Base-by-base conservation (phyloP, 164 flowering plant species). In the Umbilicus rupestris region DNA sequence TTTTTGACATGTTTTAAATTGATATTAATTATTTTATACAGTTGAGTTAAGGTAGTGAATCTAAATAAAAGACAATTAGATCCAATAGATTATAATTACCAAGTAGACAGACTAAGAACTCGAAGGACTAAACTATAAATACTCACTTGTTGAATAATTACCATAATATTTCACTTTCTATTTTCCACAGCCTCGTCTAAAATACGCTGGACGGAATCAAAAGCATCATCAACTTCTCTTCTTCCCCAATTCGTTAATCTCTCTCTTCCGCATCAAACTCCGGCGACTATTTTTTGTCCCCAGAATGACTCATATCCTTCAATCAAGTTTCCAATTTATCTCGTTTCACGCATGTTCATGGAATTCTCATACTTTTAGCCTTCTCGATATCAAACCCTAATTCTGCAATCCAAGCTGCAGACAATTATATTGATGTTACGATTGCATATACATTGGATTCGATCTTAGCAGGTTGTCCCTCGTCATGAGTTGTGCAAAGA, bases 301-400 rank as follows among this genome's bases (percentile, higher is more conserved):
- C 58, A 52, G 11, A 28, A 55, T 55, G 60, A 28, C 60, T 55
- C 60, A 55, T 55, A 55, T 55, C 60, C 60, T 55, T 14, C 3
- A 26, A 28, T 55, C 8, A 28, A 4, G 19, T 26, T 55, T 26
- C 8, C 19, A 55, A 28, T 55, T 55, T 28, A 28, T 28, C 14
- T 5, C 29, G 11, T 55, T 7, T 16, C 12, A 35, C 37, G 37
- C 37, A 35, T 35, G 0, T 35, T 35, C 7, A 35, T 7, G 4
- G 7, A 35, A 0, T 5, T 29, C 2, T 55, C 31, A 55, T 26
- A 0, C 22, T 28, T 55, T 55, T 28, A 0, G 11, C 29, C 3
- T 12, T 28, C 33, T 2, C 33, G 33, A 17, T 55, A 28, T 12
- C 33, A 55, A 55, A 55, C 60, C 60, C 60, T 55, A 55, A 55